A percentile compares a stretch with the other conserved stretches of the same genome.
These are phyloP conservation scores for Pyrrhoderma noxium DNA, from an alignment of 1,284 basidiomycete species.

Conservation along the genomic window DNA sequence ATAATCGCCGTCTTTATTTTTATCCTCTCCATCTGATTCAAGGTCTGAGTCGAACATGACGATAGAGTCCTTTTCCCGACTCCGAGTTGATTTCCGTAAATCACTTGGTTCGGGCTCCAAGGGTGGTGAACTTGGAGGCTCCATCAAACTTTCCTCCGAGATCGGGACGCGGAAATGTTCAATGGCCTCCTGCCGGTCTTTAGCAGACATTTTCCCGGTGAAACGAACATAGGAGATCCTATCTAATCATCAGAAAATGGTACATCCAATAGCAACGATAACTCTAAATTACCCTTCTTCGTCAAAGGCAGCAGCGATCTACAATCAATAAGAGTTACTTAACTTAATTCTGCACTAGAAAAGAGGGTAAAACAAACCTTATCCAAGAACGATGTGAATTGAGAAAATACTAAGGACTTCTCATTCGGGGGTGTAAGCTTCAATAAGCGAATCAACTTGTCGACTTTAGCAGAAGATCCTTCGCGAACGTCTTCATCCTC, in stretches of 20 bases:
- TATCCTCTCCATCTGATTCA: constrained; percentile 23
- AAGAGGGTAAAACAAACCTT: constrained; percentile 39
- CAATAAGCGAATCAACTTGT: constrained; percentile 69
- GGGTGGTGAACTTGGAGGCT: constrained; percentile 6
- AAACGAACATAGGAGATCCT: constrained; percentile 75
- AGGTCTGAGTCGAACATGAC: constrained; percentile 22
- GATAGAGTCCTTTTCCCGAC: constrained; percentile 16
- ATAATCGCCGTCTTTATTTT: constrained; percentile 32
- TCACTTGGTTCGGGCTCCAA: background rate
- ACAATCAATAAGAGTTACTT: constrained; percentile 7
- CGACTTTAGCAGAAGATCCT: constrained; percentile 76
- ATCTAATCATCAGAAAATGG: constrained; percentile 20
- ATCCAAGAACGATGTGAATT: constrained; percentile 80
- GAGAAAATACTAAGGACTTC: constrained; percentile 80
- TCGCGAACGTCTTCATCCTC: constrained; percentile 33
- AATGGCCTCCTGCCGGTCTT: constrained; percentile 70
- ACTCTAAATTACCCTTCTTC: constrained; percentile 64
- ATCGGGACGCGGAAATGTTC: constrained; percentile 65
- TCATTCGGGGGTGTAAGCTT: constrained; percentile 59
- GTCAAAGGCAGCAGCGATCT: constrained; percentile 68
- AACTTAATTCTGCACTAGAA: background rate
- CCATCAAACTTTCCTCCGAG: constrained; percentile 26
- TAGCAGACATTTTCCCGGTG: constrained; percentile 76
- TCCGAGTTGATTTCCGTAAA: constrained; percentile 6
- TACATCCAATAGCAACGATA: too few relatives aligned